Evolutionary conservation across 768 basidiomycete species (phyloP), one percentile per base, ranked within the genome.

Genomic region (Psilocybe cubensis): DNA sequence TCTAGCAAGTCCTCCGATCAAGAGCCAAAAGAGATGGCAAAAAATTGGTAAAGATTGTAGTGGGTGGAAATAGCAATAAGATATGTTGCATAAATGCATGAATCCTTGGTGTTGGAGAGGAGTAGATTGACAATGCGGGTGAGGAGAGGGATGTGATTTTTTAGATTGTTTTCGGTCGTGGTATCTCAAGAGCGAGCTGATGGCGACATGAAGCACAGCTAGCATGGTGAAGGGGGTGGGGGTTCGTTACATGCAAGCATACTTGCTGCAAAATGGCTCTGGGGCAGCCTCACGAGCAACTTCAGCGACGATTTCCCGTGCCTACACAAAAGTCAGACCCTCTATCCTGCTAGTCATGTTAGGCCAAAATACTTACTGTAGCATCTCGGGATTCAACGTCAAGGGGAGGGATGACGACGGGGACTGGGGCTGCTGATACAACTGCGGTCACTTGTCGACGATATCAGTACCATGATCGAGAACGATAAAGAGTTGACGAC

Each of bases 371-470:
- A 63, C 67, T 41, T 18, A 70, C 66, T 18, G 42, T 9, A 28
- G 33, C 33, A 23, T 53, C 48, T 8, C 65, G 62, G 40, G 61
- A 58, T 49, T 61, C 65, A 23, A 66, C 50, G 24, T 68, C 67
- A 45, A 65, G 58, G 45, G 66, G 60, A 35, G 60, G 54, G 45
- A 57, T 57, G 35, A 53, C 54, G 5, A 66, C 50, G 35, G 70
- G 69, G 11, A 73, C 52, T 11, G 74, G 74, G n/a, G 71, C 66
- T 21, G 74, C 70, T 25, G 65, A 67, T 20, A 61, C 60, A 29
- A 68, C 42, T 24, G 57, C 57, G 29, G 69, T 60, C 60, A 64
- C 65, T 62, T 35, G 7, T 35, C 20, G 45, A 14, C 42, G 43
- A 42, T 43, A 8, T 18, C 11, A 12, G 24, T 11, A 1, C 5